Conservation (phyloP, 2,329 filamentous ascomycete genomes). For the Dothiorella sarmentorum region DNA sequence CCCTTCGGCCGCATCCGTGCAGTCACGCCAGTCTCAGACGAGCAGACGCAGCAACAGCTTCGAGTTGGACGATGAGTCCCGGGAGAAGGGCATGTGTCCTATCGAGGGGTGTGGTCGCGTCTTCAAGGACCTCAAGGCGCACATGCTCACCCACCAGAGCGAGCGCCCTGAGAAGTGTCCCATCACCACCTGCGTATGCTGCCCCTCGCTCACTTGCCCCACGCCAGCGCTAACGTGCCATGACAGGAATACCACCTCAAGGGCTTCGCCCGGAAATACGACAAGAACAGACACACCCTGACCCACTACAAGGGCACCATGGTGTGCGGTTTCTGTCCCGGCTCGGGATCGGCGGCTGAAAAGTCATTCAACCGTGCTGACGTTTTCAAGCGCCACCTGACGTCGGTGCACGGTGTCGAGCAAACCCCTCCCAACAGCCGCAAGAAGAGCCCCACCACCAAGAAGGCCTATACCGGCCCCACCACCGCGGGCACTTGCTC, state of each 20-base stretch:
- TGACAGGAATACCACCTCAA: slow-evolving; percentile 74
- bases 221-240: neutral
- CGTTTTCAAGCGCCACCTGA: slow-evolving; percentile 92
- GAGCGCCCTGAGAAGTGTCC: slow-evolving; percentile 93
- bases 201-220: neutral
- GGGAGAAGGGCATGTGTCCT: slow-evolving; percentile 72
- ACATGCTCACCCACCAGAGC: slow-evolving; percentile 90
- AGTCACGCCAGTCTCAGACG: slow-evolving; percentile 60
- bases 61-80: slow-evolving; percentile 44
- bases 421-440: slow-evolving; percentile 89
- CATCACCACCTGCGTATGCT: slow-evolving; percentile 66
- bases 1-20: slow-evolving; percentile 67
- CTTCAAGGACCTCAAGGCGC: slow-evolving; percentile 89
- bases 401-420: slow-evolving; percentile 86
- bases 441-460: slow-evolving; percentile 60
- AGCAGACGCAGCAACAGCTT: slow-evolving; percentile 49
- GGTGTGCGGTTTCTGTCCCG: slow-evolving; percentile 93
- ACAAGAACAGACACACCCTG: slow-evolving; percentile 90
- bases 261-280: slow-evolving; percentile 91
- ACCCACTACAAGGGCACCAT: slow-evolving; percentile 97
- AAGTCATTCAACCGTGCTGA: slow-evolving; percentile 96
- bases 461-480: slow-evolving; percentile 68
- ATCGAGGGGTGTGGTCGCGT: slow-evolving; percentile 78
- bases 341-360: slow-evolving; percentile 80
- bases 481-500: slow-evolving; percentile 80